Percentiles rank a stretch among this genome's conserved stretches.
phyloP scores from a whole-genome alignment of 345 rosid species.

The Gynandropsis gynandra region DNA sequence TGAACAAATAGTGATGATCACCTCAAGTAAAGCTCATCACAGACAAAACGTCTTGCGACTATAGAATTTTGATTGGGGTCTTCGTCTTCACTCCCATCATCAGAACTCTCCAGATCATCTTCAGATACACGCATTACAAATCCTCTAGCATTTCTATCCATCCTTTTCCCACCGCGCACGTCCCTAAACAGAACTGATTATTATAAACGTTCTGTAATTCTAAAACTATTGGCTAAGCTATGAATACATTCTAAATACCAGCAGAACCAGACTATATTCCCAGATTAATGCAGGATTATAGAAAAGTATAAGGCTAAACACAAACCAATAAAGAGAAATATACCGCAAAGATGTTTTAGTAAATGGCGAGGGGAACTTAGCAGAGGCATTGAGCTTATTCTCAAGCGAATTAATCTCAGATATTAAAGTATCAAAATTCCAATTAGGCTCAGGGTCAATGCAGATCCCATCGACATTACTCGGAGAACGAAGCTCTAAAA shows the following conservation, averaged over 20 bases:
- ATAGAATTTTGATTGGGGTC: conserved; percentile 23
- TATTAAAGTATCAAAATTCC: conserved; percentile 53
- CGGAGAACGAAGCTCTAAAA: conserved; percentile 59
- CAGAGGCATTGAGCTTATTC: conserved; percentile 44
- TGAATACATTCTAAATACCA: neutral
- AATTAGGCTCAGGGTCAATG: conserved; percentile 67
- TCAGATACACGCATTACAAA: conserved; percentile 61
- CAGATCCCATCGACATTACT: conserved; percentile 46
- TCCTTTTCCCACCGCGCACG: conserved; percentile 24
- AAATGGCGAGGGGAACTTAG: conserved; percentile 33
- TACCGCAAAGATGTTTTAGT: conserved; percentile 44
- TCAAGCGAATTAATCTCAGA: conserved; percentile 65
- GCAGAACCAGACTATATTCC: neutral
- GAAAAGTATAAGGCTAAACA: neutral
- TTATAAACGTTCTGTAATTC: neutral
- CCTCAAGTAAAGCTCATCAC: conserved; percentile 51
- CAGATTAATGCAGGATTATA: neutral
- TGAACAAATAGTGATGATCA: conserved; percentile 16
- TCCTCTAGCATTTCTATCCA: conserved; percentile 30
- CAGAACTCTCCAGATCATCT: conserved; percentile 46
- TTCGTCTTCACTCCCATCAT: conserved; percentile 35
- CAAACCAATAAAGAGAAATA: neutral
- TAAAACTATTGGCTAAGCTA: neutral
- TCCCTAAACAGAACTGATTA: conserved; percentile 16
- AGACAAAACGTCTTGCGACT: conserved; percentile 36